Evolutionary conservation across 208 protist genomes (phyloP), one percentile per base, ranked within the genome.

Genomic region (Leishmania tropica): DNA sequence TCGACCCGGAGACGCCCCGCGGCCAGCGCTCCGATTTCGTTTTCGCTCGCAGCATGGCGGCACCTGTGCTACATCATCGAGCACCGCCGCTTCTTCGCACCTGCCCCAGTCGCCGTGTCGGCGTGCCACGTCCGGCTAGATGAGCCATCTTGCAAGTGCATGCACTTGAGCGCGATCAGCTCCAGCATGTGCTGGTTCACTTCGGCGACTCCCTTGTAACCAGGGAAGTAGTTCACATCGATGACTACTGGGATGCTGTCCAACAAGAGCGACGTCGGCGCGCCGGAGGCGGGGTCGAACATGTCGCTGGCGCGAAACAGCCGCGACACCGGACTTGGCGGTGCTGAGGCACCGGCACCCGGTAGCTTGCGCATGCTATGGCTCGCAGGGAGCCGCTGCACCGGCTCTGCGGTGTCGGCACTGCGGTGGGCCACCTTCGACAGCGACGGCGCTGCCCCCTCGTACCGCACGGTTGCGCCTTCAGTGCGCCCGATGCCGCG

Each of bases 201-300:
- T 56, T 89, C 79, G 51, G 45, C 67, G 77, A 95, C 83, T 19
- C 91, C 93, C n/a, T 85, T 86, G 84, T 91, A 97, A 24, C 94
- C 88, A 3, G 94, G 94, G 75, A 96, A 97, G 91, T 95, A 97
- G 83, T 97, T 97, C 19, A 96, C 87, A 70, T 97, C 94, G 28
- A 97, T 88, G 13, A 96, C 83, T 3, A 95, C 86, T 1, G 94
- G 92, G 5, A 92, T 71, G 40, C 87, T 86, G 64, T 87, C 81
- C 24, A 84, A 76, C 64, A 97, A 85, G 48, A 92, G 74, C 71
- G 84, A 28, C 15, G 94, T 94, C 0, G 94, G 88, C 19, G 80
- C 83, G 1, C 89, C 94, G n/a, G 85, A 93, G 64, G 75, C 64
- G 35, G 75, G 64, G 85, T 95, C 94, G 76, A 97, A 97, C 81